Evolutionary conservation across 2,329 filamentous ascomycete species (phyloP).

Genomic region (Blastomyces gilchristii): DNA sequence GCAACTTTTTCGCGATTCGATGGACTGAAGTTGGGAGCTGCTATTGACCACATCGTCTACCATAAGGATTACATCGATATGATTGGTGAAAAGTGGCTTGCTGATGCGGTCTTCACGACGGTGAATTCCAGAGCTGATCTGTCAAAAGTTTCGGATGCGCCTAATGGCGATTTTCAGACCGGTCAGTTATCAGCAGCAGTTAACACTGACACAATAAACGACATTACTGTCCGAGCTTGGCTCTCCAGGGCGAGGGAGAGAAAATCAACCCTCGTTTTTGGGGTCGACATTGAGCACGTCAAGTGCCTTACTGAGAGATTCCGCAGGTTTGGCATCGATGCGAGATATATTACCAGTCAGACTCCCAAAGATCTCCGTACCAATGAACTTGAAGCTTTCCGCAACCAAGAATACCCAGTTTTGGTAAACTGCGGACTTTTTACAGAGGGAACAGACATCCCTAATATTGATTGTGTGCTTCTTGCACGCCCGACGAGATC

Average conservation of each 20-base stretch:
- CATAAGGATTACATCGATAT: conserved; percentile 75
- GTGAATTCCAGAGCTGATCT: conserved; percentile 76
- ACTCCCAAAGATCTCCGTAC: conserved; percentile 61
- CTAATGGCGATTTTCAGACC: conserved; percentile 68
- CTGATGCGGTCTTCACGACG: conserved; percentile 87
- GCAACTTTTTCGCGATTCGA: conserved; percentile 74
- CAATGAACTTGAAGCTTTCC: conserved; percentile 65
- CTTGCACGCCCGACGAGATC: conserved; percentile 82
- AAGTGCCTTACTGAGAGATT: conserved; percentile 64
- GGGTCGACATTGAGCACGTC: conserved; percentile 81
- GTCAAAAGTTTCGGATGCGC: conserved; percentile 53
- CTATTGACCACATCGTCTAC: conserved; percentile 92
- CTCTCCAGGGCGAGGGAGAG: conserved; percentile 60
- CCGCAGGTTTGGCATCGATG: conserved; percentile 66
- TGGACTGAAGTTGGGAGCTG: conserved; percentile 67
- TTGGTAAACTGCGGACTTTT: conserved; percentile 93
- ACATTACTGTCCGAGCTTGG: conserved; percentile 80
- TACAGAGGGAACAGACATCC: conserved; percentile 95
- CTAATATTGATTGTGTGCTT: conserved; percentile 89
- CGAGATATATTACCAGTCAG: conserved; percentile 73
- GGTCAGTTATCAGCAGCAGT: conserved; percentile 69
- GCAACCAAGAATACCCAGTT: conserved; percentile 65
- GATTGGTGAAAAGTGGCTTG: conserved; percentile 85
- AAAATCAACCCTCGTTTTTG: conserved; percentile 86
- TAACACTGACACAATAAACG: conserved; percentile 71